Evolutionary conservation across 345 rosid genomes (phyloP), one percentile per base, ranked within the genome.

Genomic region (Pelargonium nanum): DNA sequence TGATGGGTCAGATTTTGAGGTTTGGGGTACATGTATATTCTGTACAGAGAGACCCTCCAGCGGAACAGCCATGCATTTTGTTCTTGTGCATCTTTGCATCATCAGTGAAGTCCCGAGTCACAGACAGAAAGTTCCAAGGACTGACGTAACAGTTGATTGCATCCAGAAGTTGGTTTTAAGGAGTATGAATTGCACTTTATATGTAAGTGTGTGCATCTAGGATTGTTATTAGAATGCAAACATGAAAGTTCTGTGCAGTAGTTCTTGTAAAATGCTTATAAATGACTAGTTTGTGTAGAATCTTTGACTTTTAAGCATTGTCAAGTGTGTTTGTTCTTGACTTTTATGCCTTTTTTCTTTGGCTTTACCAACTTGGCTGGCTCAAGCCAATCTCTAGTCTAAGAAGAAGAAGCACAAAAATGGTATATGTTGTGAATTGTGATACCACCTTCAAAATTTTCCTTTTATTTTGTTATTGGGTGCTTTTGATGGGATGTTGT

Each of bases 21-120:
- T 68, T 70, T 51, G 72, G 68, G 58, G 57, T 68, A 67, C 45
- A 22, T 70, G 70, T 73, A 73, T 67, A 75, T 68, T 44, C 45
- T 68, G 78, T 75, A 75, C 69, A 75, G 48, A 12, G 48, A 15
- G 9, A 5, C 40, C 48, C 48, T 40, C 48, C 2, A 17, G 48
- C 15, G 48, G 48, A 40, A 40, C 48, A 40, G 13, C 48, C 15
- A 6, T 12, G 15, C 48, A 7, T 12, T 40, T 40, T 15, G 9
- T 40, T 17, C 15, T 40, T 40, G 48, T 40, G 10, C 10, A 2
- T 3, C 48, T 40, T 28, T 28, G 4, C 7, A 7, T 28, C 7
- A 28, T 28, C 4, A 9, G 15, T 40, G n/a, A 9, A 40, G 48
- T 17, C 48, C 48, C 9, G 48, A 10, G 9, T 40, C 48, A 40